Evolutionary conservation across 2,329 filamentous ascomycete genomes (phyloP).

Genomic region (Coniochaeta sp.): DNA sequence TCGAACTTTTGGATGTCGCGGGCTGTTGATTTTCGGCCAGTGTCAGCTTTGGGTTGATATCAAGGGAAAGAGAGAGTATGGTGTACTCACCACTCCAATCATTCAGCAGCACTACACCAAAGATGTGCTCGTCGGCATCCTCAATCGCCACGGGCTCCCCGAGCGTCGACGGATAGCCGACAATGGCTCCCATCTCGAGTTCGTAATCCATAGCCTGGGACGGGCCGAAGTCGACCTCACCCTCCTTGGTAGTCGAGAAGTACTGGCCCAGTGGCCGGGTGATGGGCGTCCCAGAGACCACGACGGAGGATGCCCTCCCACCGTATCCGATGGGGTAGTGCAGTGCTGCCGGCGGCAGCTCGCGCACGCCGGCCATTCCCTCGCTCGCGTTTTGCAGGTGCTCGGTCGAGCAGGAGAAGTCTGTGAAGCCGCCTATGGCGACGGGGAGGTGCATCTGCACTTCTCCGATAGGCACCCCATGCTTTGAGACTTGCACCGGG

Average conservation of each 20-base stretch:
- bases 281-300: slow-evolving; percentile 39
- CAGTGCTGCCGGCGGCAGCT: slow-evolving; percentile 36
- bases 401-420: slow-evolving; percentile 48
- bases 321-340: slow-evolving; percentile 46
- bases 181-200: slow-evolving; percentile 35
- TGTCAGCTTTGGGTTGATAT: slow-evolving; percentile 15
- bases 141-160: slow-evolving; percentile 29
- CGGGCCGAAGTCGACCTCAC: slow-evolving; percentile 20
- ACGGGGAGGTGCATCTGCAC: slow-evolving; percentile 49
- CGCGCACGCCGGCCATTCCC: slow-evolving; percentile 28
- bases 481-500: slow-evolving; percentile 11
- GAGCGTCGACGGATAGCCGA: slow-evolving; percentile 31
- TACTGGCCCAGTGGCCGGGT: slow-evolving; percentile 39
- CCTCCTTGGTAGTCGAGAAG: slow-evolving; percentile 10
- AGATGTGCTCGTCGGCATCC: slow-evolving; percentile 51
- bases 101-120: slow-evolving; percentile 56
- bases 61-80: too few relatives aligned
- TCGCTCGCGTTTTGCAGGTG: slow-evolving; percentile 43
- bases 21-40: slow-evolving; percentile 30
- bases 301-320: slow-evolving; percentile 46
- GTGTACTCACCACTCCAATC: slow-evolving; percentile 48
- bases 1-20: slow-evolving; percentile 57
- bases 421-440: slow-evolving; percentile 46
- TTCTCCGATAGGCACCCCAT: slow-evolving; percentile 23
- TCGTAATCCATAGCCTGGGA: slow-evolving; percentile 32